Percentiles rank a stretch among this genome's conserved stretches.
Conservation (phyloP, 495 filamentous ascomycete species). For the Entonaema liquescens region DNA sequence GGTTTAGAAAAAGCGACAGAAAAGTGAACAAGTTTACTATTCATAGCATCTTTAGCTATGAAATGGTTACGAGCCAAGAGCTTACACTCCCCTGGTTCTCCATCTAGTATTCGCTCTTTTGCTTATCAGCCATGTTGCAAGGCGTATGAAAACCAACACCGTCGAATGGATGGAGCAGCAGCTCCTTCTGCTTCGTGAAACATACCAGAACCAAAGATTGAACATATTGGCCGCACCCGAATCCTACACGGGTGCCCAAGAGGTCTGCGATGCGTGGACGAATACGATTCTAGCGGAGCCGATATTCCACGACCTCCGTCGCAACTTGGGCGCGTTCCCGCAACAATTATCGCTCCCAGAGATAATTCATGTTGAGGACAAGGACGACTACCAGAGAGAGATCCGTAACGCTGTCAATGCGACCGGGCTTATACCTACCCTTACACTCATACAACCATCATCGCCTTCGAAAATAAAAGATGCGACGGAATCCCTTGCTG, state of each 20-base stretch:
- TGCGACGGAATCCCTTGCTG: neutral
- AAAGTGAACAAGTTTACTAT: neutral
- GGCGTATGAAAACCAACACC: neutral
- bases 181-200: neutral
- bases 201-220: neutral
- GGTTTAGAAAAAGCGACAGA: neutral
- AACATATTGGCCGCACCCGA: neutral
- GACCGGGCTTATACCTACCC: neutral
- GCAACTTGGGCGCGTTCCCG: neutral
- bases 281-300: neutral
- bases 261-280: neutral
- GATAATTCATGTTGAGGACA: neutral
- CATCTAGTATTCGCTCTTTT: constrained; percentile 6
- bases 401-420: neutral
- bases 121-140: constrained; percentile 3
- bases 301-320: neutral
- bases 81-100: neutral
- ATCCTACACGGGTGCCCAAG: neutral
- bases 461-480: neutral
- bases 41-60: constrained; percentile 2
- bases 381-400: neutral
- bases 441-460: neutral
- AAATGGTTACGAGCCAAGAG: constrained; percentile 3
- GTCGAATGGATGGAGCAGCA: neutral
- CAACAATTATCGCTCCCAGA: neutral